Evolutionary conservation across 73 alveolate species (phyloP).

Genomic region (Breviolum minutum): DNA sequence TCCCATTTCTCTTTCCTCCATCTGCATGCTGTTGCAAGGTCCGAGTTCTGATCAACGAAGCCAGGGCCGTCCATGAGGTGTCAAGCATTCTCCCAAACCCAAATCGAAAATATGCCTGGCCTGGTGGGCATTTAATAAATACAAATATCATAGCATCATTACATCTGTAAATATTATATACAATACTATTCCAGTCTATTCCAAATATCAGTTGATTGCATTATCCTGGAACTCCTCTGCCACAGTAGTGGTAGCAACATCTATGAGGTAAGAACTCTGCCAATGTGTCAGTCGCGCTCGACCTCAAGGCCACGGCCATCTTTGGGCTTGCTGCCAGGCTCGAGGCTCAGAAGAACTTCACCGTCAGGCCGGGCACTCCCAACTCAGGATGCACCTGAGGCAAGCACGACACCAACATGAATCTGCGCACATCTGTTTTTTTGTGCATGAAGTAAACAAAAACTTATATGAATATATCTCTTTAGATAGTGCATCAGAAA

Average conservation of each 20-base stretch:
- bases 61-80: constrained; percentile 2
- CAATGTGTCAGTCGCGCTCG: no score
- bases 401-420: background rate
- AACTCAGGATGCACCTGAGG: constrained; percentile 70
- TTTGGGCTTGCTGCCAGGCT: background rate
- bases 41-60: background rate
- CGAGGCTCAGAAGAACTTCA: constrained; percentile 40
- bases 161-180: no score
- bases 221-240: no score
- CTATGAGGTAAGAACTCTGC: no score
- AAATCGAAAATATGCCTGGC: no score
- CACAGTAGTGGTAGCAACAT: no score
- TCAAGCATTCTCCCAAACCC: background rate
- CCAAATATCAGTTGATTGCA: no score
- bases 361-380: constrained; percentile 84
- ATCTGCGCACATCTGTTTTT: background rate
- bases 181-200: no score
- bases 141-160: no score
- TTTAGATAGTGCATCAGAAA: background rate
- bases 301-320: background rate
- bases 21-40: no score
- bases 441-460: background rate
- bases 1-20: no score
- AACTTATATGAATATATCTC: background rate
- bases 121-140: no score